Percentiles rank a stretch among this genome's conserved stretches.
These are phyloP conservation scores for Stachybotrys chartarum DNA, from an alignment of 2,329 filamentous ascomycete species.

Conservation along the genomic window DNA sequence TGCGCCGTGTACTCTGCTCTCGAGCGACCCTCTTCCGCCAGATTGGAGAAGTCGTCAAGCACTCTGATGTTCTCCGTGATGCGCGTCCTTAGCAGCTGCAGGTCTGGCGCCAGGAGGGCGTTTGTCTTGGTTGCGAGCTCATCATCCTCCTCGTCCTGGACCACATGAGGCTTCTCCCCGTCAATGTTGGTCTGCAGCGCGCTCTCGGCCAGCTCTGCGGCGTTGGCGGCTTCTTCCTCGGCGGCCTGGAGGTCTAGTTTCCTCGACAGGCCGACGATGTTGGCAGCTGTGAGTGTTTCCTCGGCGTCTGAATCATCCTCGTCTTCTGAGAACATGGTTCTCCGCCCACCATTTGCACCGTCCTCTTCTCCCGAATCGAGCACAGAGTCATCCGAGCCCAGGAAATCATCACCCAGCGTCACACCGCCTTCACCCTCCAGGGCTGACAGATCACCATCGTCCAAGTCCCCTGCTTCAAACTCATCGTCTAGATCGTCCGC, in stretches of 20 bases:
- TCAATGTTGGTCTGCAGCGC: conserved; percentile 91
- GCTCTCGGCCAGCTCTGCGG: conserved; percentile 77
- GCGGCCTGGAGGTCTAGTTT: conserved; percentile 75
- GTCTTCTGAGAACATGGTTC: conserved; percentile 86
- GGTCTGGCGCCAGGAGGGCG: conserved; percentile 71
- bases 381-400: conserved; percentile 52
- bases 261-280: conserved; percentile 84
- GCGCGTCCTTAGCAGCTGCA: conserved; percentile 79
- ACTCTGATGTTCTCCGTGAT: conserved; percentile 93
- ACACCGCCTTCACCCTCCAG: conserved; percentile 25
- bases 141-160: conserved; percentile 58
- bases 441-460: conserved; percentile 33
- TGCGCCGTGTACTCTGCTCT: conserved; percentile 83
- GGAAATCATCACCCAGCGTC: conserved; percentile 51
- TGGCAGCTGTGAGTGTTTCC: conserved; percentile 87
- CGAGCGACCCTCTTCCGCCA: conserved; percentile 73
- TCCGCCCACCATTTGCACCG: conserved; percentile 33
- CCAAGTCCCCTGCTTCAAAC: conserved; percentile 40
- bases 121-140: conserved; percentile 51
- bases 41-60: conserved; percentile 77
- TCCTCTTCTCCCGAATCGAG: conserved; percentile 66
- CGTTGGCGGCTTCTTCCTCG: conserved; percentile 73
- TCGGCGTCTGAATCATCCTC: conserved; percentile 83
- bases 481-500: conserved; percentile 32
- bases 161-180: conserved; percentile 61